These are phyloP conservation scores for Microstroma glucosiphilum DNA, from an alignment of 1,284 basidiomycete genomes.

Conservation along the genomic window DNA sequence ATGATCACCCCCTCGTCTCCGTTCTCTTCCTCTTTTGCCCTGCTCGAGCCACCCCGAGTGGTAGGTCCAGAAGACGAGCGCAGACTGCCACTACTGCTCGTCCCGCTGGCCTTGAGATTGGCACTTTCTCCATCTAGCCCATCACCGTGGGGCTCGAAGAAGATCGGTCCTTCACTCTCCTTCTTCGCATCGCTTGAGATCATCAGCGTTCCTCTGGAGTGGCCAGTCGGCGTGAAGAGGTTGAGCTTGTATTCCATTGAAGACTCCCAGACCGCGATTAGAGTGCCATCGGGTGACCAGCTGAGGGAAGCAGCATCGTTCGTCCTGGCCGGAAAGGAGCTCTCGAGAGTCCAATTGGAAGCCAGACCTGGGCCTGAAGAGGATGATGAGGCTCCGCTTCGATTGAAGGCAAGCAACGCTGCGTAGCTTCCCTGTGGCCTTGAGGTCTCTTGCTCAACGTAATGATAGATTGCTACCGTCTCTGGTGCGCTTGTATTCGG, in stretches of 20 bases:
- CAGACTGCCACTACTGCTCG: background rate
- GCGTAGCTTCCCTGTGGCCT: background rate
- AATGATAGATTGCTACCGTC: background rate
- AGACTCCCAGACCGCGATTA: constrained; percentile 5
- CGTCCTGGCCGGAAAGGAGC: background rate
- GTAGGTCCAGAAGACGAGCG: background rate
- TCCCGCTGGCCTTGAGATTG: background rate
- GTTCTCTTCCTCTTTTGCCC: background rate
- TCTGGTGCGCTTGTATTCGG: background rate
- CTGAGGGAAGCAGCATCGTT: background rate
- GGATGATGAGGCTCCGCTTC: background rate
- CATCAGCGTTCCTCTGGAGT: background rate
- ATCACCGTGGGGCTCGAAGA: background rate
- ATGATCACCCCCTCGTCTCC: background rate
- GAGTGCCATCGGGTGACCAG: background rate
- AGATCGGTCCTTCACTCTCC: background rate
- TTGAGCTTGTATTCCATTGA: background rate
- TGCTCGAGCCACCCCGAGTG: background rate
- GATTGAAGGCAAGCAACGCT: background rate
- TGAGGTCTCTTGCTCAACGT: background rate
- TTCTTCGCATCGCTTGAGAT: background rate
- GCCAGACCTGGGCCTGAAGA: background rate
- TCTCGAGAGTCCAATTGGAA: background rate
- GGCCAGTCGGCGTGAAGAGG: background rate
- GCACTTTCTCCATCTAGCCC: background rate